Conservation (phyloP, 83 land plant genomes). For the Diphasiastrum complanatum region DNA sequence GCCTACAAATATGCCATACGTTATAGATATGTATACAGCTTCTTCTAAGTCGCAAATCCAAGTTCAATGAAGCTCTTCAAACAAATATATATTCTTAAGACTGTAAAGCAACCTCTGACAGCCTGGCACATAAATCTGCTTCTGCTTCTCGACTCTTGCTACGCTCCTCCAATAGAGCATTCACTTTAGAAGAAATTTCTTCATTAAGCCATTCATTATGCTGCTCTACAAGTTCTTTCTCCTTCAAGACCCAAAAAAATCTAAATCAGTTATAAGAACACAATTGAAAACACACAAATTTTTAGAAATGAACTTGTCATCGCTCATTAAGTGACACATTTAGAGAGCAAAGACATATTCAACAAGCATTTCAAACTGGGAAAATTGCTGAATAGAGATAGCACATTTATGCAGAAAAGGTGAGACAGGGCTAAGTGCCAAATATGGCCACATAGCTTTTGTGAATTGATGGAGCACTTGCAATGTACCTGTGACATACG, state of each 20-base stretch:
- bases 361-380: no score
- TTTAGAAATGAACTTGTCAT: no score
- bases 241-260: conserved; percentile 35
- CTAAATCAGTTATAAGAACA: neutral
- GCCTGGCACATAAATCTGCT: conserved; percentile 56
- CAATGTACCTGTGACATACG: conserved; percentile 74
- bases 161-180: conserved; percentile 49
- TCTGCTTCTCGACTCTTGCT: conserved; percentile 46
- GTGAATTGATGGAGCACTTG: no score
- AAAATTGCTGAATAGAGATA: no score
- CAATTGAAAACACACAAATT: neutral
- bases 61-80: neutral
- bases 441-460: no score
- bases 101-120: conserved; percentile 43
- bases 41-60: no score
- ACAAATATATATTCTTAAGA: neutral
- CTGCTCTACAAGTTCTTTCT: conserved; percentile 75
- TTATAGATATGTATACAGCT: no score
- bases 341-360: no score
- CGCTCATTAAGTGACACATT: no score
- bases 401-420: no score
- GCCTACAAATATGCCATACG: conserved; percentile 35
- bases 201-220: conserved; percentile 89
- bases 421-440: no score
- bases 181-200: conserved; percentile 64